phyloP scores from a whole-genome alignment of 2,329 filamentous ascomycete genomes.

The Trichoderma brevicompactum region DNA sequence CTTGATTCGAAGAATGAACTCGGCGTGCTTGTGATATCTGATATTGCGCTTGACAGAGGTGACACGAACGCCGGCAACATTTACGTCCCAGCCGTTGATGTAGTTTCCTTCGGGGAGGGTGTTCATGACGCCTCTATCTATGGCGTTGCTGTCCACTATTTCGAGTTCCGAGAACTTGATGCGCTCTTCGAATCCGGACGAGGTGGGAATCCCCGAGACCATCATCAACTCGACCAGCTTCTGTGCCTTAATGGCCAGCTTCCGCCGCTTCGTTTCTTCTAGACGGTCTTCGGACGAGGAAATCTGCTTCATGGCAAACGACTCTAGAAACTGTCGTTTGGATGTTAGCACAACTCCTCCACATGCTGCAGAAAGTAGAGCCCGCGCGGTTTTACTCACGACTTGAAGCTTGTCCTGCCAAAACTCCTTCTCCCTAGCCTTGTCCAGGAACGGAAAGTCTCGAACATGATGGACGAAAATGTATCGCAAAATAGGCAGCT shows the following conservation, averaged over 20 bases:
- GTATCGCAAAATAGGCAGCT: slow-evolving; percentile 89
- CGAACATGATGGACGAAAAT: slow-evolving; percentile 98
- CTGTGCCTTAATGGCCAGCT: slow-evolving; percentile 88
- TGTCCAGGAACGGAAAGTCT: slow-evolving; percentile 96
- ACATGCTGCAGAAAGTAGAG: neutral
- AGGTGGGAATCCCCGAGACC: slow-evolving; percentile 94
- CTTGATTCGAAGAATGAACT: slow-evolving; percentile 89
- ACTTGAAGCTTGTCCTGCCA: slow-evolving; percentile 98
- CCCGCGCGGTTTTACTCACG: slow-evolving; percentile 56
- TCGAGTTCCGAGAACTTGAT: slow-evolving; percentile 97
- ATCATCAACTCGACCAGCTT: slow-evolving; percentile 99
- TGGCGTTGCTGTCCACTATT: slow-evolving; percentile 89
- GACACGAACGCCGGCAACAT: slow-evolving; percentile 86
- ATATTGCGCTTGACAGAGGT: slow-evolving; percentile 83
- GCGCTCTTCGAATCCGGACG: slow-evolving; percentile 95
- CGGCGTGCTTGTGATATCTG: slow-evolving; percentile 87
- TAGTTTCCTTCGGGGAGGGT: slow-evolving; percentile 89
- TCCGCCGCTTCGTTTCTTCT: slow-evolving; percentile 93
- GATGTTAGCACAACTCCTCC: slow-evolving; percentile 3
- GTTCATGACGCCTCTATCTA: slow-evolving; percentile 84
- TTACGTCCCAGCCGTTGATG: slow-evolving; percentile 96
- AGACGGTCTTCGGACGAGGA: slow-evolving; percentile 94
- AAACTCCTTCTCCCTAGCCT: slow-evolving; percentile 97
- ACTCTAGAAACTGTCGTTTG: slow-evolving; percentile 78
- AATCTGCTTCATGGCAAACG: slow-evolving; percentile 95